Conservation (phyloP, 495 filamentous ascomycete species). For the Sordaria brevicollis region DNA sequence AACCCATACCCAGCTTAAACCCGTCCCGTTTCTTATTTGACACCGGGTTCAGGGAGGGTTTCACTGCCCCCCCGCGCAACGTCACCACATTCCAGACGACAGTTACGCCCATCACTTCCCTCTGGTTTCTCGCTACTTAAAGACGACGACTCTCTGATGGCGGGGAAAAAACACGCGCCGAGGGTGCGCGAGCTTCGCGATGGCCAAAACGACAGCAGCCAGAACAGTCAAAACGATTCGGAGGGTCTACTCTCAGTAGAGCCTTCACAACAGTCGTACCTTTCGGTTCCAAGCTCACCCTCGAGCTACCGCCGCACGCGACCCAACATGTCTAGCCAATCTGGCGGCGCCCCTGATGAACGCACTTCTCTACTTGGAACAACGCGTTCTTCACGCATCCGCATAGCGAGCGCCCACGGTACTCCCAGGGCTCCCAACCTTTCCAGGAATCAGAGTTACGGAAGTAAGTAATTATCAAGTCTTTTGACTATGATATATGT, state of each 20-base stretch:
- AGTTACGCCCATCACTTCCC: neutral
- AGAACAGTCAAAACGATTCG: constrained; percentile 3
- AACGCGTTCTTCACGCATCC: constrained; percentile 27
- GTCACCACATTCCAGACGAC: neutral
- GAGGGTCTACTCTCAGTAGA: constrained; percentile 1
- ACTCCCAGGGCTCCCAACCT: constrained; percentile 28
- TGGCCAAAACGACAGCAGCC: neutral
- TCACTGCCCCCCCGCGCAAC: neutral
- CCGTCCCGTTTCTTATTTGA: neutral
- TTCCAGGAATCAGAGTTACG: constrained; percentile 39
- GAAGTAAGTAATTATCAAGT: constrained; percentile 19
- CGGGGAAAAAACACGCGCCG: constrained; percentile 14
- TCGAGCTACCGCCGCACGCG: constrained; percentile 15
- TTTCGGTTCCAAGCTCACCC: constrained; percentile 23
- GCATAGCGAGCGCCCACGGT: constrained; percentile 30
- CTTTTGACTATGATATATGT: neutral
- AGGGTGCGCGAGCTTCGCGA: constrained; percentile 11
- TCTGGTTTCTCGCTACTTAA: neutral
- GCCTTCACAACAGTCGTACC: constrained; percentile 4
- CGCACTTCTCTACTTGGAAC: constrained; percentile 33
- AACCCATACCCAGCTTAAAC: neutral
- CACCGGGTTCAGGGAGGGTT: neutral
- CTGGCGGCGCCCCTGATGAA: constrained; percentile 33
- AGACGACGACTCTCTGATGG: constrained; percentile 2
- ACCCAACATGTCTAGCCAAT: constrained; percentile 13